A percentile compares a stretch with the other conserved stretches of the same genome.
Conservation (phyloP, 2,329 filamentous ascomycete species). For the Trichoderma citrinoviride region DNA sequence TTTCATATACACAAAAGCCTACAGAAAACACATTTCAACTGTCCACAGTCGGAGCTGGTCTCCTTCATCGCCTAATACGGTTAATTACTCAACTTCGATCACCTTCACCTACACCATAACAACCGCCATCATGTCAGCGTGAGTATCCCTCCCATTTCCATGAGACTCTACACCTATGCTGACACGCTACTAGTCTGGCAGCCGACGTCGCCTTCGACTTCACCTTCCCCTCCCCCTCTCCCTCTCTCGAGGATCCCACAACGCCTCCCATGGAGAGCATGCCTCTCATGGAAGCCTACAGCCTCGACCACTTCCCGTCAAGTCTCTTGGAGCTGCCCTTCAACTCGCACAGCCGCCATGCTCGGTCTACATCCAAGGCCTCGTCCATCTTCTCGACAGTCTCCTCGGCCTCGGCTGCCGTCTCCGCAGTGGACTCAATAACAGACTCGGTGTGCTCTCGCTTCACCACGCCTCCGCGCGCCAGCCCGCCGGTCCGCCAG, state of each 20-base stretch:
- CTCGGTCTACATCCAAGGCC: conserved; percentile 62
- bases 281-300: conserved; percentile 38
- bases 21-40: background rate
- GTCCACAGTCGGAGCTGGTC: conserved; percentile 25
- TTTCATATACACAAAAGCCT: background rate
- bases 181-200: conserved; percentile 51
- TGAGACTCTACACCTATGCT: conserved; percentile 22
- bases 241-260: conserved; percentile 31
- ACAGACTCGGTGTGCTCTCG: conserved; percentile 66
- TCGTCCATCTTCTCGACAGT: conserved; percentile 62
- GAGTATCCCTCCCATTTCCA: conserved; percentile 25
- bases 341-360: conserved; percentile 47
- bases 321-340: conserved; percentile 56
- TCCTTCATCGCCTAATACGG: conserved; percentile 17
- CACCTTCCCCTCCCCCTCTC: conserved; percentile 45
- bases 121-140: conserved; percentile 36
- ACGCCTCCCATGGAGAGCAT: conserved; percentile 30
- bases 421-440: conserved; percentile 53
- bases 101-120: conserved; percentile 14
- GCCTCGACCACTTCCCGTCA: conserved; percentile 47
- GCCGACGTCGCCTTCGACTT: conserved; percentile 62
- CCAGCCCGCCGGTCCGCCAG: conserved; percentile 68
- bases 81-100: background rate
- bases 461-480: conserved; percentile 64
- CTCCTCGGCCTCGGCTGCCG: conserved; percentile 22